Evolutionary conservation across 192 early-diverging fungal species (phyloP).

Genomic region (Gigaspora rosea): DNA sequence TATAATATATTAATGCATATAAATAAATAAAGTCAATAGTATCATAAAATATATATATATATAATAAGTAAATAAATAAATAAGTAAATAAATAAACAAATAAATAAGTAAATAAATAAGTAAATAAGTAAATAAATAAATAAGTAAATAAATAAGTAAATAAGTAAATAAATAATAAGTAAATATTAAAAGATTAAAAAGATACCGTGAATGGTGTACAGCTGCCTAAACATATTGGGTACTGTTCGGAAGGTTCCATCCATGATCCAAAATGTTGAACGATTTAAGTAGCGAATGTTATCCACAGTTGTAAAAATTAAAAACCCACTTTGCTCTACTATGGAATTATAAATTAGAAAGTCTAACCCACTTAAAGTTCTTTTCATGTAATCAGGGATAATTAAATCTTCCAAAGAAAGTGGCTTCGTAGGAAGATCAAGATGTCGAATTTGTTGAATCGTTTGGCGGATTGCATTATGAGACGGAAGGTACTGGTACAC

Average conservation of each 20-base stretch:
- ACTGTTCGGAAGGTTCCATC: conserved; percentile 11
- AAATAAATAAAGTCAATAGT: no score
- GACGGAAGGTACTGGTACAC: conserved; percentile 4
- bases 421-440: not conserved
- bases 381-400: conserved; percentile 1
- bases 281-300: not conserved
- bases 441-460: conserved; percentile 1
- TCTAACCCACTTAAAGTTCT: conserved; percentile 3
- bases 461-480: not conserved
- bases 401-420: not conserved
- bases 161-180: no score
- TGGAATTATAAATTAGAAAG: not conserved
- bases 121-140: no score
- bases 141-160: no score
- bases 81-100: no score
- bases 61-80: no score
- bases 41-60: no score
- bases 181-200: not conserved
- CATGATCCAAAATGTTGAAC: conserved; percentile 14
- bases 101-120: no score
- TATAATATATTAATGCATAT: no score
- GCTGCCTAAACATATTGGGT: conserved; percentile 3
- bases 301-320: not conserved
- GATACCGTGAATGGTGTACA: conserved; percentile 8
- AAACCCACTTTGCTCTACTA: not conserved